Evolutionary conservation across 2,329 filamentous ascomycete species (phyloP).

Genomic region (Cordyceps militaris): DNA sequence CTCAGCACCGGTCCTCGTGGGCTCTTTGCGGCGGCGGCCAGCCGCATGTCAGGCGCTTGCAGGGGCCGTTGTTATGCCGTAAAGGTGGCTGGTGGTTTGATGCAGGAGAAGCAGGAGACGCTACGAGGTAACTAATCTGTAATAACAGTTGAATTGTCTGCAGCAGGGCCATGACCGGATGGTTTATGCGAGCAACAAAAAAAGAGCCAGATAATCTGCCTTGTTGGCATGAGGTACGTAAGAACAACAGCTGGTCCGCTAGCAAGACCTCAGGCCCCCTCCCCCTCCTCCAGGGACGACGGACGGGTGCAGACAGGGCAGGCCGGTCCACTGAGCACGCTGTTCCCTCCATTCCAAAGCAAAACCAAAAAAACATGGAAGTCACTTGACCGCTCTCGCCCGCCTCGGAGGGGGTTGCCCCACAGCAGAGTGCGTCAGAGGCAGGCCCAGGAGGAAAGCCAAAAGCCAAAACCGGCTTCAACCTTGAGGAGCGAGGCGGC

Average conservation of each 20-base stretch:
- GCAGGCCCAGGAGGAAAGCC: too few relatives aligned
- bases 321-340: not conserved
- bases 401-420: not conserved
- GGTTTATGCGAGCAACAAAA: too few relatives aligned
- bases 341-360: slow-evolving; percentile 7
- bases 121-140: too few relatives aligned
- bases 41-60: slow-evolving; percentile 7
- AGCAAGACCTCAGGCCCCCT: too few relatives aligned
- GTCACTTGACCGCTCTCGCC: slow-evolving; percentile 13
- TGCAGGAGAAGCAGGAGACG: not conserved
- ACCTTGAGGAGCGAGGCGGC: not conserved
- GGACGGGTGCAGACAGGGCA: not conserved
- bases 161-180: too few relatives aligned
- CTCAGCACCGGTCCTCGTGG: not conserved
- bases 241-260: too few relatives aligned
- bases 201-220: too few relatives aligned
- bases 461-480: not conserved
- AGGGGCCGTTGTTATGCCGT: not conserved
- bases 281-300: too few relatives aligned
- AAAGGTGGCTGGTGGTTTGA: not conserved
- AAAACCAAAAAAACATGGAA: not conserved
- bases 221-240: too few relatives aligned
- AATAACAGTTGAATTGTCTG: too few relatives aligned
- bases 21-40: not conserved
- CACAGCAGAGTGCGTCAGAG: slow-evolving; percentile 1